Evolutionary conservation across 768 basidiomycete species (phyloP).

Genomic region (Leucocoprinus sp.): DNA sequence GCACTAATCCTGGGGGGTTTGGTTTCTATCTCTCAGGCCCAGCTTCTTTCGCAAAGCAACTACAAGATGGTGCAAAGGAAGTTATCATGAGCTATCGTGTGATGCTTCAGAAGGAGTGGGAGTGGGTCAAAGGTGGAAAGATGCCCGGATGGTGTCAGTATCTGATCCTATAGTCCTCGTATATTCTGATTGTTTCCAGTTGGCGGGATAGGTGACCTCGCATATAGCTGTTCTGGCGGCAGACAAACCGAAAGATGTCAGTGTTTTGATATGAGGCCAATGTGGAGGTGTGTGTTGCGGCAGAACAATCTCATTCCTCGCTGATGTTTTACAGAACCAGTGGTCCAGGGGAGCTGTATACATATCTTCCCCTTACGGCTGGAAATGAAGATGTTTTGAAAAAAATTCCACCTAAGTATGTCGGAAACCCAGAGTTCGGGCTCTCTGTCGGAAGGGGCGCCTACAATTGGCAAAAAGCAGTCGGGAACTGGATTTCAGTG

Average conservation of each 20-base stretch:
- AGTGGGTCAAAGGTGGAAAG: conserved; percentile 71
- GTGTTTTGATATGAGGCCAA: conserved; percentile 63
- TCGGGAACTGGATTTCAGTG: conserved; percentile 51
- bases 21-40: conserved; percentile 63
- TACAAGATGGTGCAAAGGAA: conserved; percentile 38
- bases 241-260: conserved; percentile 50
- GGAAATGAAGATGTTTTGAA: conserved; percentile 35
- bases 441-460: conserved; percentile 61
- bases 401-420: conserved; percentile 39
- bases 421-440: conserved; percentile 50
- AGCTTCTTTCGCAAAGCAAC: conserved; percentile 25
- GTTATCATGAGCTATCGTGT: conserved; percentile 58
- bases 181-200: conserved; percentile 23
- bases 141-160: conserved; percentile 62
- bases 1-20: conserved; percentile 50
- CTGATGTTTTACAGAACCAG: conserved; percentile 28
- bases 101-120: conserved; percentile 55
- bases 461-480: conserved; percentile 44
- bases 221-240: conserved; percentile 65
- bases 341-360: conserved; percentile 58
- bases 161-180: neutral
- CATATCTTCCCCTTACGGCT: conserved; percentile 50
- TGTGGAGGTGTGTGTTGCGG: conserved; percentile 53
- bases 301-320: conserved; percentile 8
- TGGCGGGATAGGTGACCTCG: conserved; percentile 46